These are phyloP conservation scores for Candida sonorensis DNA, from an alignment of 805 yeast genomes.

Conservation along the genomic window DNA sequence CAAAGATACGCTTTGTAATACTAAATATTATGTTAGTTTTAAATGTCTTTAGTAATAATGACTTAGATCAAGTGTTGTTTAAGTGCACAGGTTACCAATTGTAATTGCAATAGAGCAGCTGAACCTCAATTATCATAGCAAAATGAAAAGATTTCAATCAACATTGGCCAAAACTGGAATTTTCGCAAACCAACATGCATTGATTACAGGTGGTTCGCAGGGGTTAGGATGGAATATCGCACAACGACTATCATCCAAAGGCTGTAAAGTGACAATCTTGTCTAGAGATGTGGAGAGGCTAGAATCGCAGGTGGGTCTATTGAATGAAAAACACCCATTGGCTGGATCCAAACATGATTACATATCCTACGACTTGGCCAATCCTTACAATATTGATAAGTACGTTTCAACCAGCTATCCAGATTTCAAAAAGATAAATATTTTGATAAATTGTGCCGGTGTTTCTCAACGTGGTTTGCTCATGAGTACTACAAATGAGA, in stretches of 20 bases:
- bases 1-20: no score
- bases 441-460: slow-evolving; percentile 64
- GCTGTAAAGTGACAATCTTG: slow-evolving; percentile 45
- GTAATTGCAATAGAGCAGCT: no score
- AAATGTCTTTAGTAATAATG: no score
- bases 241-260: slow-evolving; percentile 37
- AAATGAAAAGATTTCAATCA: neutral
- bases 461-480: slow-evolving; percentile 50
- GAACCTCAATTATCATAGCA: no score
- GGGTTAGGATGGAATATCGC: slow-evolving; percentile 64
- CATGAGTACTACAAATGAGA: slow-evolving; percentile 31
- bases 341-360: slow-evolving; percentile 23
- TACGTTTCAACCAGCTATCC: slow-evolving; percentile 13
- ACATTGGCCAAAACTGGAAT: neutral
- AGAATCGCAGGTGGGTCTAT: slow-evolving; percentile 12
- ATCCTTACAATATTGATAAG: slow-evolving; percentile 8
- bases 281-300: slow-evolving; percentile 40
- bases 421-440: slow-evolving; percentile 31
- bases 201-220: slow-evolving; percentile 63
- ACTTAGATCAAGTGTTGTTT: no score
- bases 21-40: no score
- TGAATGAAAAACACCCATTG: slow-evolving; percentile 14
- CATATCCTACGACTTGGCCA: slow-evolving; percentile 29
- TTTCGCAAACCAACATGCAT: slow-evolving; percentile 27
- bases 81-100: no score